Conservation (phyloP, 2,329 filamentous ascomycete species). For the Ophiosphaerella herpotricha region DNA sequence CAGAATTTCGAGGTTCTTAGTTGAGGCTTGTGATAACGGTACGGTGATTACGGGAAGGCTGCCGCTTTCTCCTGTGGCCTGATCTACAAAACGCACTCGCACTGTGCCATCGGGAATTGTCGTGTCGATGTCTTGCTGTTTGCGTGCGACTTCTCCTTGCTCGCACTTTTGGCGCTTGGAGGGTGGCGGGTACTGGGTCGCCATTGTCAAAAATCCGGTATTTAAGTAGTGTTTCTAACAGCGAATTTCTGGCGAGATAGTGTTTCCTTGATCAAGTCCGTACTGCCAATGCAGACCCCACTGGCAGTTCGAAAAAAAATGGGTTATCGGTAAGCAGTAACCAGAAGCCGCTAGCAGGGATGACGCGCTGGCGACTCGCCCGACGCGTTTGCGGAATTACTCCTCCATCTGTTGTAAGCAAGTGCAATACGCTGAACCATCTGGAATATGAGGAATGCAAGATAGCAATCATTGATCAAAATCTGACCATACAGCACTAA, state of each 20-base stretch:
- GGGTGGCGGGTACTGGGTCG: conserved; percentile 80
- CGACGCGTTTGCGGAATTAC: conserved; percentile 7
- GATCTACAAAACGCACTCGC: conserved; percentile 86
- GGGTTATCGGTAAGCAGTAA: conserved; percentile 26
- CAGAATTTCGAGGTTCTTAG: conserved; percentile 86
- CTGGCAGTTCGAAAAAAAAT: conserved; percentile 9
- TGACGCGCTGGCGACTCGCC: conserved; percentile 20
- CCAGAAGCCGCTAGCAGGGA: conserved; percentile 21
- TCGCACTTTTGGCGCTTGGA: conserved; percentile 86
- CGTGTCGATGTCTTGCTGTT: conserved; percentile 75
- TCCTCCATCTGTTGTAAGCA: conserved; percentile 1
- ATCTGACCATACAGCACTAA: conserved; percentile 28
- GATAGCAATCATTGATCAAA: conserved; percentile 15
- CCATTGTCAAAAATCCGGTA: conserved; percentile 58
- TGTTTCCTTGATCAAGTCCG: no score
- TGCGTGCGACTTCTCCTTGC: conserved; percentile 69
- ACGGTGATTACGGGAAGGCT: conserved; percentile 72
- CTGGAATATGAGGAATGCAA: conserved; percentile 1
- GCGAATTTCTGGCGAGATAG: no score
- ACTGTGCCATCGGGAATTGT: conserved; percentile 73
- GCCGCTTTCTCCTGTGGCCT: conserved; percentile 70
- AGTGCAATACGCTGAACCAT: conserved; percentile 1
- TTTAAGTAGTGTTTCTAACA: no score
- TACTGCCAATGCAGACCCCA: no score
- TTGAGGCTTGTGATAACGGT: conserved; percentile 80